A percentile compares a stretch with the other conserved stretches of the same genome.
These are phyloP conservation scores for Colletotrichum truncatum DNA, from an alignment of 2,329 filamentous ascomycete species.

Conservation along the genomic window DNA sequence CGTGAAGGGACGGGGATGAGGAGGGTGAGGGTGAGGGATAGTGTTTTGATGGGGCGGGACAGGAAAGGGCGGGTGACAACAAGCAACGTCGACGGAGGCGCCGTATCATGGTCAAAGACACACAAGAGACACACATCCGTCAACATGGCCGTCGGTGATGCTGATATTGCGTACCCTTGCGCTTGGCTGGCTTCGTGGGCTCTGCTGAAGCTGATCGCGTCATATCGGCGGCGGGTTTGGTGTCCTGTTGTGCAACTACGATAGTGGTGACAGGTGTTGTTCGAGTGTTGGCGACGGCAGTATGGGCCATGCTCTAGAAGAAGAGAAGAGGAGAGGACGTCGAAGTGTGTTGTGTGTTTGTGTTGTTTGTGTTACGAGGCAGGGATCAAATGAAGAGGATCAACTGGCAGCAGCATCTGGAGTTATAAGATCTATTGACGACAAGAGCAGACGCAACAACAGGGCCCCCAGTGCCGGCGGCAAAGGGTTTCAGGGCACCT, in stretches of 20 bases:
- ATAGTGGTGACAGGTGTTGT: constrained; percentile 18
- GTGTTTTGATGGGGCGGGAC: background rate
- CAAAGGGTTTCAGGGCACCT: constrained; percentile 31
- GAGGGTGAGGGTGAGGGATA: background rate
- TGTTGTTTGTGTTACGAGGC: constrained; percentile 23
- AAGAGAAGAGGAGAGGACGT: constrained; percentile 12
- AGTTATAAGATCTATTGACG: constrained; percentile 30
- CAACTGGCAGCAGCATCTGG: constrained; percentile 25
- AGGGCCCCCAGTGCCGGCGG: constrained; percentile 28
- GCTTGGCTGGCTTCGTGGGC: constrained; percentile 52
- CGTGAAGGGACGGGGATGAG: constrained; percentile 7
- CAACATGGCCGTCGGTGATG: background rate
- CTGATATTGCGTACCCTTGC: constrained; percentile 50
- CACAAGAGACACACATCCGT: background rate
- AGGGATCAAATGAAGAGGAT: constrained; percentile 20
- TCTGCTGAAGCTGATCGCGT: constrained; percentile 54
- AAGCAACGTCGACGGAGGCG: background rate
- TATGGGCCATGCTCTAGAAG: constrained; percentile 25
- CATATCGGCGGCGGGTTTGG: constrained; percentile 38
- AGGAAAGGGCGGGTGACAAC: background rate
- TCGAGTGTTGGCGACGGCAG: constrained; percentile 26
- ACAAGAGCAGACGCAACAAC: constrained; percentile 26
- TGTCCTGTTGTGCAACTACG: constrained; percentile 26
- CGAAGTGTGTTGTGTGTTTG: constrained; percentile 7
- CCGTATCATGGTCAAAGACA: background rate